These are phyloP conservation scores for Mycena polygramma DNA, from an alignment of 768 basidiomycete genomes.

Conservation along the genomic window DNA sequence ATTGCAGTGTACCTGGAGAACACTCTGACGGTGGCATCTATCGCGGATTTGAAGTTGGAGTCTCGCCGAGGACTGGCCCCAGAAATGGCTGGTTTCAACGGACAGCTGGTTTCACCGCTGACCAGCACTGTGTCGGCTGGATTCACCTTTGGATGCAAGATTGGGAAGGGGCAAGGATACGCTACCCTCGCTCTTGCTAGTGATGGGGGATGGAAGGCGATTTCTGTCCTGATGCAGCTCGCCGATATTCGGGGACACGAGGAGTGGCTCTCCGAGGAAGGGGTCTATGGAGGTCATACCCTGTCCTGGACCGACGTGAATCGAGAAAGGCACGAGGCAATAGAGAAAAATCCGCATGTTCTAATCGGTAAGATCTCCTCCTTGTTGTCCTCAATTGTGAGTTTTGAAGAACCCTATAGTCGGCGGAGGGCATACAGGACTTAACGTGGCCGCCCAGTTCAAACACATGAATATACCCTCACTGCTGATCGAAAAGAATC, in stretches of 20 bases:
- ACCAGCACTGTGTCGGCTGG: slow-evolving; percentile 36
- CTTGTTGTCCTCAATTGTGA: not conserved
- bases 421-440: slow-evolving; percentile 57
- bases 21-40: not conserved
- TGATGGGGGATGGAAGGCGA: slow-evolving; percentile 40
- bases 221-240: slow-evolving; percentile 42
- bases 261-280: slow-evolving; percentile 39
- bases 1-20: slow-evolving; percentile 43
- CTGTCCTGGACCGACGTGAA: slow-evolving; percentile 45
- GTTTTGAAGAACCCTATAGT: slow-evolving; percentile 40
- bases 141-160: slow-evolving; percentile 46
- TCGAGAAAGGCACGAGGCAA: slow-evolving; percentile 45
- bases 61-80: slow-evolving; percentile 19
- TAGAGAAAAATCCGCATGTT: slow-evolving; percentile 48
- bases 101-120: not conserved
- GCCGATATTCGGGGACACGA: slow-evolving; percentile 45
- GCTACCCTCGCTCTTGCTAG: slow-evolving; percentile 38
- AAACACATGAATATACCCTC: slow-evolving; percentile 55
- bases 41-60: slow-evolving; percentile 25
- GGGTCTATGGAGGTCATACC: slow-evolving; percentile 46
- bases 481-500: slow-evolving; percentile 52
- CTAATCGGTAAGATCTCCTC: slow-evolving; percentile 44
- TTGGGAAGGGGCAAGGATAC: slow-evolving; percentile 43
- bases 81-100: not conserved
- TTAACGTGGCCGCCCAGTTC: slow-evolving; percentile 57